Conservation (phyloP, 2,329 filamentous ascomycete species). For the Paraphaeosphaeria minitans region DNA sequence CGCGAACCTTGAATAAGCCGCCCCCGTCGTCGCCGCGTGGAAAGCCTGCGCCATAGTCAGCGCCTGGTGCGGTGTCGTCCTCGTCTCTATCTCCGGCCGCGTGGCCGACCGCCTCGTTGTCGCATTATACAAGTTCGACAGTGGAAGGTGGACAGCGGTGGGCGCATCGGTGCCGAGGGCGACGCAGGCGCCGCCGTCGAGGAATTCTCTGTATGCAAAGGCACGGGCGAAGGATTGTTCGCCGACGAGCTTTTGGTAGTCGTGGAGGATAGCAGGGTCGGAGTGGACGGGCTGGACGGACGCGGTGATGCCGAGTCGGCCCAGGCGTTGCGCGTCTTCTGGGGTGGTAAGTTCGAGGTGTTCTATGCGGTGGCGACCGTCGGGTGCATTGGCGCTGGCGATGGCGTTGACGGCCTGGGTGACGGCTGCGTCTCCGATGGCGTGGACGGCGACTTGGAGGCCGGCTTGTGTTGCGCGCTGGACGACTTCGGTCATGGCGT, state of each 20-base stretch:
- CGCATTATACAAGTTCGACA: conserved; percentile 64
- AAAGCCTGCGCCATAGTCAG: conserved; percentile 61
- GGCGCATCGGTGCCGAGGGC: conserved; percentile 66
- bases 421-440: conserved; percentile 67
- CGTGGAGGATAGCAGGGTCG: conserved; percentile 69
- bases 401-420: conserved; percentile 63
- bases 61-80: conserved; percentile 56
- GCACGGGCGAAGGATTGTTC: conserved; percentile 60
- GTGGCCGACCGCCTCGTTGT: conserved; percentile 61
- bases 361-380: conserved; percentile 65
- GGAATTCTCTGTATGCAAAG: conserved; percentile 68
- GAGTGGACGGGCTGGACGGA: conserved; percentile 93
- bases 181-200: conserved; percentile 57
- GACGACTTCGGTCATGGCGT: conserved; percentile 60
- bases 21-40: conserved; percentile 59
- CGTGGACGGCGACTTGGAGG: conserved; percentile 67
- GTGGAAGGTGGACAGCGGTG: conserved; percentile 61
- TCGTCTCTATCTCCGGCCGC: conserved; percentile 50
- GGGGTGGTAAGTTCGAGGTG: conserved; percentile 65
- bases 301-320: conserved; percentile 71
- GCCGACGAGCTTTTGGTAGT: conserved; percentile 65
- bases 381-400: conserved; percentile 48
- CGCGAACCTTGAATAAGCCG: conserved; percentile 64
- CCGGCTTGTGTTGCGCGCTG: conserved; percentile 57
- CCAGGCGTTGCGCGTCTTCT: conserved; percentile 62